Evolutionary conservation across 2,329 filamentous ascomycete genomes (phyloP).

Genomic region (Arthrobotrys pseudoclavata): DNA sequence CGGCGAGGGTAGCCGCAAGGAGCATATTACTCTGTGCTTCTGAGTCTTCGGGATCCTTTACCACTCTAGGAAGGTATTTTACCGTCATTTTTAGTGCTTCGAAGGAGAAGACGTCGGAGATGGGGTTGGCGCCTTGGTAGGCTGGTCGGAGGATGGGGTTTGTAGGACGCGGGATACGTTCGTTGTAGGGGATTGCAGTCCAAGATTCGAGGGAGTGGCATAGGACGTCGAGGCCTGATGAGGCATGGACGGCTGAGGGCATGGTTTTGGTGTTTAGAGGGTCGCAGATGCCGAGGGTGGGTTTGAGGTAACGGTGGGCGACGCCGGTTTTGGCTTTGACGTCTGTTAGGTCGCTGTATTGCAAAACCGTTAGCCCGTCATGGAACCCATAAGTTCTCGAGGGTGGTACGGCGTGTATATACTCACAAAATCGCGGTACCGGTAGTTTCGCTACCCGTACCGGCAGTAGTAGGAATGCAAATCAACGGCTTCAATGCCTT

Average conservation of each 20-base stretch:
- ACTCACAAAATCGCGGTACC: constrained; percentile 89
- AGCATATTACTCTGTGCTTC: constrained; percentile 98
- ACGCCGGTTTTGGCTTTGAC: constrained; percentile 95
- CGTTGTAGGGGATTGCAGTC: constrained; percentile 95
- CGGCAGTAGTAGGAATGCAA: constrained; percentile 86
- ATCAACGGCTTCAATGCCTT: constrained; percentile 80
- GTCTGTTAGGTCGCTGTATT: constrained; percentile 78
- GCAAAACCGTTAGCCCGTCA: background rate
- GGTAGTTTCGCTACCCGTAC: constrained; percentile 92
- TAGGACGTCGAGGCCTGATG: constrained; percentile 91
- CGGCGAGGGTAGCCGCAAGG: constrained; percentile 90
- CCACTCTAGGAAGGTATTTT: constrained; percentile 90
- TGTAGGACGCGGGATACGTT: constrained; percentile 83
- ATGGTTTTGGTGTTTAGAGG: constrained; percentile 92
- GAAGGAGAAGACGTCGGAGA: constrained; percentile 95
- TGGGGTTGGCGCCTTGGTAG: constrained; percentile 97
- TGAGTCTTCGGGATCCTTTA: constrained; percentile 87
- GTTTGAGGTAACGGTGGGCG: constrained; percentile 94
- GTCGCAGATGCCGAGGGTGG: constrained; percentile 87
- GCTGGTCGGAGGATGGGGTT: constrained; percentile 93
- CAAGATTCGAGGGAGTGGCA: constrained; percentile 96
- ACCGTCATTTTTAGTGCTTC: constrained; percentile 85
- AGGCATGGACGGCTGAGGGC: constrained; percentile 92
- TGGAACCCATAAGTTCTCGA: background rate
- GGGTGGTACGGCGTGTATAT: background rate